Evolutionary conservation across 306 rosid species (phyloP), one percentile per base, ranked within the genome.

Genomic region (Cicer yamashitae): DNA sequence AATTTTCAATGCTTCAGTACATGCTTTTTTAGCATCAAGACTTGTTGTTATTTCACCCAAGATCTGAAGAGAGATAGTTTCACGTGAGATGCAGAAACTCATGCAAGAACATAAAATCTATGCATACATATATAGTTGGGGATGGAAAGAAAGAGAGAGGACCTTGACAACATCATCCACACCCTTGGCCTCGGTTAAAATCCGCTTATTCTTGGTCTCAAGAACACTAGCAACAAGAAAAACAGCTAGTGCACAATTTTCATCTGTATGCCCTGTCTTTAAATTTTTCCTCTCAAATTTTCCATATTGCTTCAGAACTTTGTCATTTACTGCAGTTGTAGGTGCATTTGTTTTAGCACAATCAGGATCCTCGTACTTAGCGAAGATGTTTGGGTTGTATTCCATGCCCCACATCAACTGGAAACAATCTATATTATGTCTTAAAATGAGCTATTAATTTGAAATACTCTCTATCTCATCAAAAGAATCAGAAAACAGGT

Each of bases 381-480:
- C 11, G 86, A 90, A 94, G 77, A 87, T 81, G 84, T 85, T 88
- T 77, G 98, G 98, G 75, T 90, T 86, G 97, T 94, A 94, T 83
- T 94, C 98, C 98, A 94, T 94, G 76, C 84, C 94, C 98, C 98
- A 94, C 87, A 91, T 94, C 84, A 94, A 65, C 98, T 94, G 93
- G 90, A 94, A 94, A 84, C 86, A 91, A 87, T 85, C 88, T 81
- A 87, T 83, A 87, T 88, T 81, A 88, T 84, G 87, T 84, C 88
- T 83, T 82, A 82, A 83, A 86, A 76, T 83, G 83, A 76, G 81
- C 78, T 73, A 76, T 51, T 57, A 73, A 84, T 65, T 39, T 37
- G 80, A 82, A 61, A 77, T 74, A 70, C 57, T 18, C 61, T 20
- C 71, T 51, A 64, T 82, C 52, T 70, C 70, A 66, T 66, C 52